Conservation (phyloP, 1,284 basidiomycete genomes). For the Ceratobasidium sp. region DNA sequence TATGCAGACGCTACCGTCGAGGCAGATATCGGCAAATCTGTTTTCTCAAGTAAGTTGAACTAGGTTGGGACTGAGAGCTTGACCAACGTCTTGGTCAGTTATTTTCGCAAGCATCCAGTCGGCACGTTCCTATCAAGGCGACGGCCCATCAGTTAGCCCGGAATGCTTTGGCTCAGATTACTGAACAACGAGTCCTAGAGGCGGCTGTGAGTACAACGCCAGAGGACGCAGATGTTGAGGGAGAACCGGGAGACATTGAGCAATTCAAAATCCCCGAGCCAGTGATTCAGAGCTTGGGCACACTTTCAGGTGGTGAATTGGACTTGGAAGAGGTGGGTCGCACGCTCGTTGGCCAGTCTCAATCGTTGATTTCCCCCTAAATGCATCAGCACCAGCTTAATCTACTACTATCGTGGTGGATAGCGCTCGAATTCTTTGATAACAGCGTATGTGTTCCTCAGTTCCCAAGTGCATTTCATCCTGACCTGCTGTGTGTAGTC, state of each 20-base stretch:
- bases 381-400: constrained; percentile 72
- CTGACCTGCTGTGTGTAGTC: constrained; percentile 62
- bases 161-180: constrained; percentile 23
- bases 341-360: no score
- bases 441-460: constrained; percentile 71
- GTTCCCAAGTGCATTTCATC: not conserved
- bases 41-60: constrained; percentile 13
- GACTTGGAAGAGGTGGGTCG: not conserved
- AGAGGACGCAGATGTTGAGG: not conserved
- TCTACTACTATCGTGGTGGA: constrained; percentile 90
- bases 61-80: not conserved
- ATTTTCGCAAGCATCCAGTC: constrained; percentile 6
- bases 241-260: not conserved
- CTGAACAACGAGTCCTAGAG: constrained; percentile 36
- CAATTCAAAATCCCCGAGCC: not conserved
- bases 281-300: constrained; percentile 3
- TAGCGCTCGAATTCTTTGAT: constrained; percentile 86
- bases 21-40: not conserved
- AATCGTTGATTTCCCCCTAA: constrained; percentile 48
- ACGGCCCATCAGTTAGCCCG: constrained; percentile 31
- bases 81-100: not conserved
- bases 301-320: no score
- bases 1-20: constrained; percentile 36
- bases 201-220: constrained; percentile 8
- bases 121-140: constrained; percentile 10